Evolutionary conservation across 2,329 filamentous ascomycete genomes (phyloP).

Genomic region (Chaetoscypha palmicola): DNA sequence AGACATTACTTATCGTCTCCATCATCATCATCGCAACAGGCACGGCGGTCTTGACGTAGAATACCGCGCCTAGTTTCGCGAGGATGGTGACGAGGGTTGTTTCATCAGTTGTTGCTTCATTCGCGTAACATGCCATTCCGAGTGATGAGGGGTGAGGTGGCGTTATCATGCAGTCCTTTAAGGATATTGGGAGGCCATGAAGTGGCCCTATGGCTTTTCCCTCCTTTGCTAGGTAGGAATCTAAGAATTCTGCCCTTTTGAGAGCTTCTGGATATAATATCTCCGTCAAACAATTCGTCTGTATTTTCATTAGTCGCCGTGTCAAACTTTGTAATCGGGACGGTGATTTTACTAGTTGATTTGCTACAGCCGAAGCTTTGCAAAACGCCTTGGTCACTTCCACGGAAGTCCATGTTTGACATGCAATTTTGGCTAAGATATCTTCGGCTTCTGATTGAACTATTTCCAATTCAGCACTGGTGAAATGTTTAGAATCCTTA

Average conservation of each 20-base stretch:
- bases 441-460: conserved; percentile 34
- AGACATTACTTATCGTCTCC: conserved; percentile 37
- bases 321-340: no score
- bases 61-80: conserved; percentile 35
- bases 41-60: conserved; percentile 36
- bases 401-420: conserved; percentile 41
- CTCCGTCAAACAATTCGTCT: conserved; percentile 56
- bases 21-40: conserved; percentile 37
- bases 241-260: conserved; percentile 42
- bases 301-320: not conserved
- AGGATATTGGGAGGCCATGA: conserved; percentile 36
- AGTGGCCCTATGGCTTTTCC: conserved; percentile 34
- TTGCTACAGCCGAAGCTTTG: conserved; percentile 46
- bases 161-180: conserved; percentile 36
- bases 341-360: conserved; percentile 48
- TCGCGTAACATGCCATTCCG: conserved; percentile 33
- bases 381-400: conserved; percentile 47
- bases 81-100: conserved; percentile 34
- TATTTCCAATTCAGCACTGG: conserved; percentile 42
- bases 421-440: conserved; percentile 31
- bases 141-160: conserved; percentile 31
- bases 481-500: conserved; percentile 25
- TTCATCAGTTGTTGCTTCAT: conserved; percentile 27
- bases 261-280: conserved; percentile 48
- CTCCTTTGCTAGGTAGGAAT: conserved; percentile 40